Base-by-base conservation (phyloP, 768 basidiomycete species). In the Saitozyma sp. region DNA sequence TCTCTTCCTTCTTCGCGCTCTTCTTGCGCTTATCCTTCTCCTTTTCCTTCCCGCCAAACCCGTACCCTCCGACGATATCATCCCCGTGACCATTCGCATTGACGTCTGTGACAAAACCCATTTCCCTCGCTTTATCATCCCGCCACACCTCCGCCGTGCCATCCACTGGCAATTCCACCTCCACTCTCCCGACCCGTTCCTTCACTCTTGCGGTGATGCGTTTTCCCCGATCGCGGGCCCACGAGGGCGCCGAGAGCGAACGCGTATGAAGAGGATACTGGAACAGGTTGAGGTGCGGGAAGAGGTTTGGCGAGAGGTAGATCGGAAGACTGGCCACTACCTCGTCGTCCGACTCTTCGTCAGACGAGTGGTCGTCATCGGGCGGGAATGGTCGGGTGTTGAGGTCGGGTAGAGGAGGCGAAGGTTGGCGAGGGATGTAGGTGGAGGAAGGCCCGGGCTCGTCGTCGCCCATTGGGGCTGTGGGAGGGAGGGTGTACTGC, bases 161-260 rank as follows among this genome's bases (percentile, higher is more conserved):
- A 64, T 79, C 77, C 39, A 79, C 72, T 0, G 80, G 80, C 10
- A 80, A 67, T 59, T 80, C 80, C 14, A 80, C 63, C 53, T 80
- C 80, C 9, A 80, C 70, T 50, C 78, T 58, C 4, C 65, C 64
- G 0, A 67, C 69, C 2, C 60, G 51, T 50, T 78, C 75, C 59
- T 80, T 80, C 56, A 78, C 70, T 51, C 78, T 59, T 0, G 77
- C 63, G 2, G 73, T 68, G 42, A 80, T 75, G 13, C 56, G 49
- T 43, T 75, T 70, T 0, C 76, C 77, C 10, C 70, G 60, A 50
- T 70, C 67, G 9, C 40, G 29, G 0, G 77, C 78, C 58, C 67
- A 74, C 16, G 59, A 59, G 4, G 79, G 74, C 1, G 73, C 69
- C 9, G 48, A 52, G 37, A 76, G 55, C 8, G 70, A 58, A 8